phyloP scores from a whole-genome alignment of 2,329 filamentous ascomycete species.

The Triangularia setosa region DNA sequence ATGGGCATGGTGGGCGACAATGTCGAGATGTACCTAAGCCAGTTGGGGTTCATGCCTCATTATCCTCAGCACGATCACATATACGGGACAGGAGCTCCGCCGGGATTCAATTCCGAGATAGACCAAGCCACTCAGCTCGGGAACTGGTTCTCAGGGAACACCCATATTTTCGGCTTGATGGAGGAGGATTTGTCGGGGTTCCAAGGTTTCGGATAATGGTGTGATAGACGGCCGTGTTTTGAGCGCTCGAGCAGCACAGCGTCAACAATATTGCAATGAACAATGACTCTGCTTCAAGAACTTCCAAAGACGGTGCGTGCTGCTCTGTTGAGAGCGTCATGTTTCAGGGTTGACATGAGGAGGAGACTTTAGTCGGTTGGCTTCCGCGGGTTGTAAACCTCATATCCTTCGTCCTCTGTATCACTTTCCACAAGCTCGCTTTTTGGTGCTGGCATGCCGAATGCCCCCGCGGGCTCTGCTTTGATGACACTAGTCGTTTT shows the following conservation, averaged over 20 bases:
- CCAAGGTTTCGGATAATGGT: slow-evolving; percentile 17
- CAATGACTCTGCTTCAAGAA: neutral
- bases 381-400: slow-evolving; percentile 59
- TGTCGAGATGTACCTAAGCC: slow-evolving; percentile 62
- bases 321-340: neutral
- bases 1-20: slow-evolving; percentile 52
- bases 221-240: too few species aligned
- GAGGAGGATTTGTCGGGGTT: slow-evolving; percentile 56
- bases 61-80: slow-evolving; percentile 28
- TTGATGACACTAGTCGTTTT: neutral
- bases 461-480: slow-evolving; percentile 21
- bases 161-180: slow-evolving; percentile 61
- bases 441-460: slow-evolving; percentile 16
- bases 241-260: too few species aligned
- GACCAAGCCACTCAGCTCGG: slow-evolving; percentile 46
- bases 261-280: neutral
- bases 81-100: slow-evolving; percentile 3
- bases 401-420: slow-evolving; percentile 67
- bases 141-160: slow-evolving; percentile 64
- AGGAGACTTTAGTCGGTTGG: slow-evolving; percentile 52
- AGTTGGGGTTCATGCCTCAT: slow-evolving; percentile 56
- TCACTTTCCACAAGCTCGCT: slow-evolving; percentile 52
- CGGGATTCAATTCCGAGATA: slow-evolving; percentile 9
- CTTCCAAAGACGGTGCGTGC: neutral
- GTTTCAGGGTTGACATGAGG: neutral